A percentile compares a stretch with the other conserved stretches of the same genome.
Evolutionary conservation across 441 rosid genomes (phyloP).

Genomic region (Populus hybrid): DNA sequence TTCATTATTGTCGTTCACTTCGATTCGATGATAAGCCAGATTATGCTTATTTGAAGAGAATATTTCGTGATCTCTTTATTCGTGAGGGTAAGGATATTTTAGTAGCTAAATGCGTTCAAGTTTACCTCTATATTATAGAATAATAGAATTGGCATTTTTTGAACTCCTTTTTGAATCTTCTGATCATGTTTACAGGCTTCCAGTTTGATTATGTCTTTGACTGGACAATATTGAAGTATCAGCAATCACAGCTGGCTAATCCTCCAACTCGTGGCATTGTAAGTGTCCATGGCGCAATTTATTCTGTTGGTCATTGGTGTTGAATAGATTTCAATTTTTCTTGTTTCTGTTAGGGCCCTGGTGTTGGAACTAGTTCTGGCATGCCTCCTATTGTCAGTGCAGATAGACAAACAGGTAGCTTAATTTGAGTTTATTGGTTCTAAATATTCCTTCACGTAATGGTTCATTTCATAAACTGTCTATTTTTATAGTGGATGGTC

Average conservation of each 20-base stretch:
- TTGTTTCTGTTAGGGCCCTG: conserved; percentile 56
- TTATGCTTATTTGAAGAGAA: conserved; percentile 68
- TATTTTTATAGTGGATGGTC: background rate
- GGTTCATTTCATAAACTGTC: background rate
- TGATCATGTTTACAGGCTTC: conserved; percentile 49
- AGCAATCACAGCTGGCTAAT: conserved; percentile 84
- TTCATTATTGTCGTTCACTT: conserved; percentile 77
- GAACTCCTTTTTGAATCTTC: too few relatives aligned
- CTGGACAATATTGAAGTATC: conserved; percentile 96
- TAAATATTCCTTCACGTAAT: background rate
- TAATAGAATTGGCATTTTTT: too few relatives aligned
- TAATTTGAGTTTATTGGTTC: conserved; percentile 4
- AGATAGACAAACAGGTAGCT: conserved; percentile 71
- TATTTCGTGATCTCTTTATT: conserved; percentile 77
- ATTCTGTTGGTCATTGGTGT: background rate
- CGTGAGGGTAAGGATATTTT: conserved; percentile 59
- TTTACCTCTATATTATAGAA: background rate
- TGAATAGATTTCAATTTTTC: conserved; percentile 17
- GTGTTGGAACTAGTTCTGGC: conserved; percentile 82
- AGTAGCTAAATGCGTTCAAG: background rate
- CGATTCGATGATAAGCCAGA: conserved; percentile 87
- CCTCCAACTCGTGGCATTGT: conserved; percentile 70
- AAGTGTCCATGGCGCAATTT: conserved; percentile 21
- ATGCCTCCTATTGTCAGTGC: conserved; percentile 68
- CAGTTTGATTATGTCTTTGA: conserved; percentile 96